A percentile compares a stretch with the other conserved stretches of the same genome.
Evolutionary conservation across 345 rosid species (phyloP).

Genomic region (Eucalyptus leucophloia): DNA sequence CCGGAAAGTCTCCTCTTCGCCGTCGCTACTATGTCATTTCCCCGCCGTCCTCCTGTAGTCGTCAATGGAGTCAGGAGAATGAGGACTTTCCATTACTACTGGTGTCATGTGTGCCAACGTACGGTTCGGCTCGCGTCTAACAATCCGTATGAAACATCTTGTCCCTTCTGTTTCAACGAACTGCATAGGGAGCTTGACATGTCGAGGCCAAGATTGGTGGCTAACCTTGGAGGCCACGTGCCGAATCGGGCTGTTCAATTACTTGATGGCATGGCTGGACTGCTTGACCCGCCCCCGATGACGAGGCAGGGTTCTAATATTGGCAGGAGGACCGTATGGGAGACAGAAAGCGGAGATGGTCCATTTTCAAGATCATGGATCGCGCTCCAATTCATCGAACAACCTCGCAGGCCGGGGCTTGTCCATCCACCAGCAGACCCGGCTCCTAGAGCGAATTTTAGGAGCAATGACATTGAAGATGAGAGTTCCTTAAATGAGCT

Average conservation of each 20-base stretch:
- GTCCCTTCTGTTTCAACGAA: constrained; percentile 38
- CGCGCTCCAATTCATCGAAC: constrained; percentile 31
- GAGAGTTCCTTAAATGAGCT: background rate
- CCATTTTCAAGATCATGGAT: constrained; percentile 30
- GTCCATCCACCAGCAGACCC: background rate
- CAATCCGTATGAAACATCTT: constrained; percentile 18
- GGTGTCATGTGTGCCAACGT: constrained; percentile 56
- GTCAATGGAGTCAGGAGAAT: constrained; percentile 50
- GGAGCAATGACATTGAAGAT: background rate
- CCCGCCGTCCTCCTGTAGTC: constrained; percentile 24
- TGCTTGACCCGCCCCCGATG: background rate
- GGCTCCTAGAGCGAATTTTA: background rate
- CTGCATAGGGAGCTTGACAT: constrained; percentile 44
- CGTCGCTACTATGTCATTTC: constrained; percentile 4
- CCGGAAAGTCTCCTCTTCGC: background rate
- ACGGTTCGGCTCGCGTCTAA: constrained; percentile 26
- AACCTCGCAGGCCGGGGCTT: background rate
- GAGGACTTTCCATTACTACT: constrained; percentile 53
- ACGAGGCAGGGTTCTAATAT: background rate
- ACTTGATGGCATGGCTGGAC: constrained; percentile 4
- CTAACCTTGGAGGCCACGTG: background rate
- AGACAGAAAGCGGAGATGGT: constrained; percentile 6
- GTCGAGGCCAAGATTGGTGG: constrained; percentile 8
- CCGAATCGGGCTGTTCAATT: background rate
- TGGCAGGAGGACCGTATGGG: constrained; percentile 18